Conservation (phyloP, 345 rosid genomes). For the Conringia planisiliqua region DNA sequence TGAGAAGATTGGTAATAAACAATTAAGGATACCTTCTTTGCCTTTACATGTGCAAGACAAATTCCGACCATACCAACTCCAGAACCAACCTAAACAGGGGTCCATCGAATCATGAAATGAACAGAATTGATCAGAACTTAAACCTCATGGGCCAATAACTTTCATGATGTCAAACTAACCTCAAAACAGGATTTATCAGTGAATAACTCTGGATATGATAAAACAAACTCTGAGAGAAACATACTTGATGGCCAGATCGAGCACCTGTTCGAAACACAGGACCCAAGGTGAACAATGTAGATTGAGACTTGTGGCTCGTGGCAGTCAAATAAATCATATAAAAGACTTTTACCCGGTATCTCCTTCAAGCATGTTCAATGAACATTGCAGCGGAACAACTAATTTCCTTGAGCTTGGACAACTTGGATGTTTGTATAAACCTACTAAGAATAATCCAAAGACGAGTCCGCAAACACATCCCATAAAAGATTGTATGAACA, state of each 20-base stretch:
- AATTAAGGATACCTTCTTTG: conserved; percentile 51
- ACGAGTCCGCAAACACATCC: background rate
- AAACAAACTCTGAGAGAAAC: conserved; percentile 65
- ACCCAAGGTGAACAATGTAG: background rate
- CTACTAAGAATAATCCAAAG: conserved; percentile 33
- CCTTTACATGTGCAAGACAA: conserved; percentile 77
- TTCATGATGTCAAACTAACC: conserved; percentile 38
- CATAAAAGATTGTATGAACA: background rate
- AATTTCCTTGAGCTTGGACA: conserved; percentile 48
- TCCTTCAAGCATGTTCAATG: conserved; percentile 88
- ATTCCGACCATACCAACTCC: conserved; percentile 88
- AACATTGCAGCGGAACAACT: conserved; percentile 59
- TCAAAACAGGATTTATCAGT: conserved; percentile 66
- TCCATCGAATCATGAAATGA: conserved; percentile 17
- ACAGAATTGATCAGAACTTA: background rate
- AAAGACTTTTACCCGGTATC: conserved; percentile 64
- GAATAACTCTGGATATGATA: conserved; percentile 68
- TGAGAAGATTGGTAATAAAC: background rate
- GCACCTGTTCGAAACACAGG: conserved; percentile 48
- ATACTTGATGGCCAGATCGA: conserved; percentile 85
- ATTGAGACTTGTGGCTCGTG: background rate
- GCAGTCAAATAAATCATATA: background rate
- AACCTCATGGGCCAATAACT: background rate
- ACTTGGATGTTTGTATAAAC: conserved; percentile 39
- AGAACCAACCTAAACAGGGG: conserved; percentile 65